These are phyloP conservation scores for Euphorbia tirucalli DNA, from an alignment of 345 rosid species.

Conservation along the genomic window DNA sequence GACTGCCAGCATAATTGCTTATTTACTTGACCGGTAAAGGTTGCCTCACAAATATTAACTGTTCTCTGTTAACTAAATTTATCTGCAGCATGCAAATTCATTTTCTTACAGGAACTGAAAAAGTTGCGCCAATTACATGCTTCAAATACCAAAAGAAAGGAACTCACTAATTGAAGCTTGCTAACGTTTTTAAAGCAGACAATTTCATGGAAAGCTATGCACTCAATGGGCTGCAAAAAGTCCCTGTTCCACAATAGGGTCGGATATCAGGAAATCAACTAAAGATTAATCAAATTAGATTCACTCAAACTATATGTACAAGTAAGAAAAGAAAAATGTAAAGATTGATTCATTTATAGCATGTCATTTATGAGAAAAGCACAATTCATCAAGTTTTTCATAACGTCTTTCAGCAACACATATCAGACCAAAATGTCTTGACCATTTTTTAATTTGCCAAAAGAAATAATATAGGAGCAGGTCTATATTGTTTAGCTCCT, in stretches of 20 bases:
- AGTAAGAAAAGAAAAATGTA: neutral
- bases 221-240: constrained; percentile 74
- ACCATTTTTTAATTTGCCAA: neutral
- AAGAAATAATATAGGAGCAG: neutral
- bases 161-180: constrained; percentile 72
- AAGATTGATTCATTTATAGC: neutral
- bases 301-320: neutral
- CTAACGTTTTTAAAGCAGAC: constrained; percentile 73
- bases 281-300: neutral
- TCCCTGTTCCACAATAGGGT: constrained; percentile 46
- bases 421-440: neutral
- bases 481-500: neutral
- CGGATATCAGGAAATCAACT: constrained; percentile 1
- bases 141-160: neutral
- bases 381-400: neutral
- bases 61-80: too few relatives aligned
- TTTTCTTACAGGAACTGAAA: neutral
- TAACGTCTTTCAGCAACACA: neutral
- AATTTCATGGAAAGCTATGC: constrained; percentile 62
- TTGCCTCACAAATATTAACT: too few relatives aligned
- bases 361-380: neutral
- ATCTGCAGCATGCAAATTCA: neutral
- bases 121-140: constrained; percentile 7
- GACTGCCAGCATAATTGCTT: too few relatives aligned
- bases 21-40: too few relatives aligned